Evolutionary conservation across 306 rosid genomes (phyloP).

Genomic region (Cicer pinnatifidum): DNA sequence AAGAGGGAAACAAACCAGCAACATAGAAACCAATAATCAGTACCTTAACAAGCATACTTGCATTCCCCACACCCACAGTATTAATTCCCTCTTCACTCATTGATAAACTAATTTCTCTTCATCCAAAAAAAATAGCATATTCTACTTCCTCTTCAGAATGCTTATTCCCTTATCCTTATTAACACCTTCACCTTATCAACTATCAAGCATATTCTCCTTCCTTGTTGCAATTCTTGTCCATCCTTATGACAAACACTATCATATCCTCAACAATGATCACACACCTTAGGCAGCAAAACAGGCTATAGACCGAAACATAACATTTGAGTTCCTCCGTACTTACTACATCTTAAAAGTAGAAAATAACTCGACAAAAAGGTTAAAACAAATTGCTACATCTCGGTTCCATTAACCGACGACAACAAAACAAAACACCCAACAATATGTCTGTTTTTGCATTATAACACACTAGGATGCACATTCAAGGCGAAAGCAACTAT

Average conservation of each 20-base stretch:
- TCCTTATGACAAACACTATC: constrained; percentile 22
- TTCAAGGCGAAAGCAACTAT: constrained; percentile 1
- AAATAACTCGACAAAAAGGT: neutral
- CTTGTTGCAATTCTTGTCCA: neutral
- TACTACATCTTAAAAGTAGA: neutral
- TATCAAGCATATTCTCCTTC: constrained; percentile 18
- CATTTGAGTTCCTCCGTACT: neutral
- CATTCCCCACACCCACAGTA: neutral
- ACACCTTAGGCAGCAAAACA: neutral
- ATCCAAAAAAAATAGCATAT: constrained; percentile 2
- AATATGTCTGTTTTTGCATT: neutral
- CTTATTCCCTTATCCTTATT: neutral
- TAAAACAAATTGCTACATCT: neutral
- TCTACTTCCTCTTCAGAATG: constrained; percentile 13
- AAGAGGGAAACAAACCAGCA: neutral
- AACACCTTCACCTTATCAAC: constrained; percentile 11
- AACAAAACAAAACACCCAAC: neutral
- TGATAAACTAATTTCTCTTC: constrained; percentile 9
- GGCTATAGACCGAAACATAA: neutral
- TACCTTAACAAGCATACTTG: constrained; percentile 11
- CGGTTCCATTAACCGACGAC: neutral
- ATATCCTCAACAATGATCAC: neutral
- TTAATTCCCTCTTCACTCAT: constrained; percentile 25
- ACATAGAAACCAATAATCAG: neutral
- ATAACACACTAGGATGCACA: neutral